These are phyloP conservation scores for Golubevia pallescens DNA, from an alignment of 1,284 basidiomycete species.

Conservation along the genomic window DNA sequence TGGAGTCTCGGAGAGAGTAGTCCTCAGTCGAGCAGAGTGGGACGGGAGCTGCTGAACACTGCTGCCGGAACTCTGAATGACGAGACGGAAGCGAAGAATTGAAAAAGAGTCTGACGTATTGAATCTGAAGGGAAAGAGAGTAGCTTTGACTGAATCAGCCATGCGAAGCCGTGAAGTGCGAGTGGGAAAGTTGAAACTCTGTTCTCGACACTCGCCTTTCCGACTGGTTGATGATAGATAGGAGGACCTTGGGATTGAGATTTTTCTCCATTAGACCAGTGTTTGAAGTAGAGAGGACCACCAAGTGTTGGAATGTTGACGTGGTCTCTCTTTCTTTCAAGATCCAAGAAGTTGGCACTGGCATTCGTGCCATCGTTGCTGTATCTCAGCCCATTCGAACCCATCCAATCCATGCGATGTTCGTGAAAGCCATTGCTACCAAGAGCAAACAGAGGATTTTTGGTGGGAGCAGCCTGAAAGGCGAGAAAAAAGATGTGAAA, in stretches of 20 bases:
- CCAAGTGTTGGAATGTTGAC: conserved; percentile 26
- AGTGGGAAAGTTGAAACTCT: no score
- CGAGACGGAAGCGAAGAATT: conserved; percentile 43
- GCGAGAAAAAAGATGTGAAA: no score
- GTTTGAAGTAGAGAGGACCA: conserved; percentile 37
- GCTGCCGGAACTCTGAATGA: conserved; percentile 24
- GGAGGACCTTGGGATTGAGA: conserved; percentile 38
- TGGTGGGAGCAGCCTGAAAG: no score
- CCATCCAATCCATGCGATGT: conserved; percentile 49
- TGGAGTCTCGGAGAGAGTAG: conserved; percentile 34
- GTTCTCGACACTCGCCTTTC: no score
- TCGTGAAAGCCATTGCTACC: conserved; percentile 25
- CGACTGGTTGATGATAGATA: conserved; percentile 18
- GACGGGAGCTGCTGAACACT: conserved; percentile 25
- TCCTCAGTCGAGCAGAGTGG: conserved; percentile 47
- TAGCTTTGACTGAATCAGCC: no score
- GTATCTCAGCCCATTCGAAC: conserved; percentile 23
- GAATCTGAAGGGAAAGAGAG: no score
- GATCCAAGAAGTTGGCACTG: conserved; percentile 24
- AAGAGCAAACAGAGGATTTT: no score
- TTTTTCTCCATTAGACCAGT: conserved; percentile 39
- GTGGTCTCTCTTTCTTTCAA: conserved; percentile 25
- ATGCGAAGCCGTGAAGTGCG: no score
- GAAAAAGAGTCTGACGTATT: conserved; percentile 51
- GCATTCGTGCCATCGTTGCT: conserved; percentile 30